Evolutionary conservation across 176 grass and related monocot genomes (phyloP).

Genomic region (Raddia guianensis): DNA sequence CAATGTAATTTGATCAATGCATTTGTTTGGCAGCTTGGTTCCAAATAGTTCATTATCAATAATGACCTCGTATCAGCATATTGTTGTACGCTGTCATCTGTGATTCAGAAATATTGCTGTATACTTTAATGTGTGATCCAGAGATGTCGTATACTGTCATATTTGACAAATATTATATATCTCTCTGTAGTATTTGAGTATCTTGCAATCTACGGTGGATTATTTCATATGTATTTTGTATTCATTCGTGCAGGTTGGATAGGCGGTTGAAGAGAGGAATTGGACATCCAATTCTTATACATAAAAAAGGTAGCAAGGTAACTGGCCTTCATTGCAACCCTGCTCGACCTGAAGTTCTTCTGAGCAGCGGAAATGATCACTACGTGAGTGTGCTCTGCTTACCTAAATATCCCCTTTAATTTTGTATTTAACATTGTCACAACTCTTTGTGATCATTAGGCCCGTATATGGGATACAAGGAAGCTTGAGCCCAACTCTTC

Average conservation of each 20-base stretch:
- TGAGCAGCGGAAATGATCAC: conserved; percentile 98
- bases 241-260: conserved; percentile 63
- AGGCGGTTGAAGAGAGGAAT: conserved; percentile 61
- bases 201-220: background rate
- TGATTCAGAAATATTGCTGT: background rate
- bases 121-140: background rate
- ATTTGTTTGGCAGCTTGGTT: conserved; percentile 28
- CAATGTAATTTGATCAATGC: conserved; percentile 4
- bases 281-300: conserved; percentile 75
- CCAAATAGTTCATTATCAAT: background rate
- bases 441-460: conserved; percentile 53
- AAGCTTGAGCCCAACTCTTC: conserved; percentile 59
- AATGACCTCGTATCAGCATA: background rate
- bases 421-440: conserved; percentile 14
- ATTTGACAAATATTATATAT: conserved; percentile 13
- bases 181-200: background rate
- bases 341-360: conserved; percentile 79
- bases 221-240: background rate
- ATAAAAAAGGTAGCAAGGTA: conserved; percentile 97
- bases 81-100: background rate
- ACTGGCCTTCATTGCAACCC: conserved; percentile 90
- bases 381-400: conserved; percentile 63
- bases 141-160: background rate
- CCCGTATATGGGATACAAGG: conserved; percentile 90
- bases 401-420: background rate